Conservation (phyloP, 2,329 filamentous ascomycete species). For the Onygenales sp. region DNA sequence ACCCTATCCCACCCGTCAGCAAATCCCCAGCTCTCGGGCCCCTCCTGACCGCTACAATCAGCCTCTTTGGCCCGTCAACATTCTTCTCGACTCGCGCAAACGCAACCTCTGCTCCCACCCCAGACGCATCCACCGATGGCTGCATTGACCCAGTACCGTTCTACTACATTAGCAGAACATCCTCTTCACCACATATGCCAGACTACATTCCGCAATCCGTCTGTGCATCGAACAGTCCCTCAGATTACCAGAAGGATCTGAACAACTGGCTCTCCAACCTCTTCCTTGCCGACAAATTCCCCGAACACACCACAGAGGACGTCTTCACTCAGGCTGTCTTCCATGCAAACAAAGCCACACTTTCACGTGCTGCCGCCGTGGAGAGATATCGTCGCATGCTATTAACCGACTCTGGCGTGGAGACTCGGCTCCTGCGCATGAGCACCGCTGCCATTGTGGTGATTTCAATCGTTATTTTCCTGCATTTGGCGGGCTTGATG, state of each 20-base stretch:
- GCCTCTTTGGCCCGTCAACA: slow-evolving; percentile 5
- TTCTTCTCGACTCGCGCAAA: slow-evolving; percentile 4
- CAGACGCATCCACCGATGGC: neutral
- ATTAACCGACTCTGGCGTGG: neutral
- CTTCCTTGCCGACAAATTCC: neutral
- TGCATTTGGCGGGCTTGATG: slow-evolving; percentile 4
- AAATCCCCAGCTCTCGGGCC: neutral
- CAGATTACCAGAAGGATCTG: neutral
- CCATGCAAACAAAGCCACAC: slow-evolving; percentile 1
- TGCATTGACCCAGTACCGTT: neutral
- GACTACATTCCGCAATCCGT: neutral
- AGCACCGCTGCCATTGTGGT: neutral
- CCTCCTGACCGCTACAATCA: slow-evolving; percentile 4
- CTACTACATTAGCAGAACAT: neutral
- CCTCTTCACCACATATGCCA: too few relatives aligned
- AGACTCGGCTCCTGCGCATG: neutral
- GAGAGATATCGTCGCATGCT: slow-evolving; percentile 2
- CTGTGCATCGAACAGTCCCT: neutral
- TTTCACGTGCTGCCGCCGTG: neutral
- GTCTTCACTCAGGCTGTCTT: neutral
- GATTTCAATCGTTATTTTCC: slow-evolving; percentile 5
- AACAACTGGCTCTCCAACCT: slow-evolving; percentile 1
- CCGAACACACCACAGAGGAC: neutral
- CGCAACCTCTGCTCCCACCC: neutral
- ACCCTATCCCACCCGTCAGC: neutral